These are phyloP conservation scores for Chytriomyces sp. DNA, from an alignment of 192 early-diverging fungal species.

Conservation along the genomic window DNA sequence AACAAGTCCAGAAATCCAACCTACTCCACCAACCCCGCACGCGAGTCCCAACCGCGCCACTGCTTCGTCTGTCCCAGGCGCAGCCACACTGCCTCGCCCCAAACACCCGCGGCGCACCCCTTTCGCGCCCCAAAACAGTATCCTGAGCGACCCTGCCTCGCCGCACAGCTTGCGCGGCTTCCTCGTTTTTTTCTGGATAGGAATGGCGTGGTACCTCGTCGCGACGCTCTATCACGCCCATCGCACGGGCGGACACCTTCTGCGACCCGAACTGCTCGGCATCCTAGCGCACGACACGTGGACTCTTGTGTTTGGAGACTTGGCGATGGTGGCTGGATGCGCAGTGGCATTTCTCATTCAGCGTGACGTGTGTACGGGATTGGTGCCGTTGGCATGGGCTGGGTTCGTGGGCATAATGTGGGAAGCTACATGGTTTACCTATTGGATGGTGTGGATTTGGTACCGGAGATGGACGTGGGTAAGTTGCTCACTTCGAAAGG, in stretches of 20 bases:
- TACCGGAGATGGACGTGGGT: slow-evolving; percentile 84
- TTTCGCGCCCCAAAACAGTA: no score
- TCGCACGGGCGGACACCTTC: slow-evolving; percentile 53
- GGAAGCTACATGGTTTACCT: slow-evolving; percentile 47
- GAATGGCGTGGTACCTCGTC: slow-evolving; percentile 72
- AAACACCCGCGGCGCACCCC: no score
- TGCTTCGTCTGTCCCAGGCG: no score
- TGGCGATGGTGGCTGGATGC: slow-evolving; percentile 67
- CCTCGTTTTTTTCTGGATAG: slow-evolving; percentile 82
- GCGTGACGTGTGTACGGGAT: slow-evolving; percentile 47
- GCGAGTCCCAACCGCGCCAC: no score
- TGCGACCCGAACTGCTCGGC: slow-evolving; percentile 54
- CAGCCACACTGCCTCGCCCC: no score
- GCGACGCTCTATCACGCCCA: slow-evolving; percentile 61
- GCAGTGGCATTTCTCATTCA: slow-evolving; percentile 62
- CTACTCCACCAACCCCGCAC: no score
- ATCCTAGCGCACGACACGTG: slow-evolving; percentile 64
- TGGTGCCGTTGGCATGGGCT: slow-evolving; percentile 60
- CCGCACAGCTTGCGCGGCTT: no score
- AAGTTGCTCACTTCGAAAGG: background rate
- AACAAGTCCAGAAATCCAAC: no score
- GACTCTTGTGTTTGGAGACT: slow-evolving; percentile 74
- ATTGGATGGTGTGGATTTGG: slow-evolving; percentile 34
- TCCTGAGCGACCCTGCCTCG: no score
- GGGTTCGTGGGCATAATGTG: no score